Percentiles rank a stretch among this genome's conserved stretches.
These are phyloP conservation scores for Phytophthora palmivora DNA, from an alignment of 352 stramenopile genomes.

Conservation along the genomic window DNA sequence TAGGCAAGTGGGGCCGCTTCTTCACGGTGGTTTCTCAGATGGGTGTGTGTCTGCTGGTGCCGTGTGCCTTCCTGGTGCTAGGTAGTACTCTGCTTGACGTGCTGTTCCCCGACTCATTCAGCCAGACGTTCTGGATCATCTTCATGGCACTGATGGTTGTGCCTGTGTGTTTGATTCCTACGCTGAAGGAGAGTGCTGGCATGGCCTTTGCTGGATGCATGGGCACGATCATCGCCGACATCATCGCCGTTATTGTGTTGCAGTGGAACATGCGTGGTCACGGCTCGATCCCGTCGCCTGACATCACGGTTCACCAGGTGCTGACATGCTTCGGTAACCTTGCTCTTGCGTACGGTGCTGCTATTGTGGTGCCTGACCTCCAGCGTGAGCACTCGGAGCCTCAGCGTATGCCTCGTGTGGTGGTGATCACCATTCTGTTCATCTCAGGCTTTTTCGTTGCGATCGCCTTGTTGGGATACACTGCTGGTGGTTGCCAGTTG, in stretches of 20 bases:
- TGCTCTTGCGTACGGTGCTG: slow-evolving; percentile 57
- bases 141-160: slow-evolving; percentile 57
- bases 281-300: slow-evolving; percentile 40
- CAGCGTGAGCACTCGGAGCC: slow-evolving; percentile 61
- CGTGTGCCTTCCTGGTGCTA: slow-evolving; percentile 58
- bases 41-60: slow-evolving; percentile 47
- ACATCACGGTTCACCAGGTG: slow-evolving; percentile 52
- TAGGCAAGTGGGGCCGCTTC: slow-evolving; percentile 47
- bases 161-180: slow-evolving; percentile 53
- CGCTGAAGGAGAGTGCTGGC: slow-evolving; percentile 54
- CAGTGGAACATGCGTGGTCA: slow-evolving; percentile 58
- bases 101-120: slow-evolving; percentile 57
- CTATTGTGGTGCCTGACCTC: slow-evolving; percentile 61
- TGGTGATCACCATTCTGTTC: slow-evolving; percentile 55
- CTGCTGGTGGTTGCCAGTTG: slow-evolving; percentile 56
- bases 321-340: slow-evolving; percentile 59
- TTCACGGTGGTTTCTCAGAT: slow-evolving; percentile 53
- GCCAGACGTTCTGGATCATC: slow-evolving; percentile 52
- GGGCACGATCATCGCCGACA: slow-evolving; percentile 55
- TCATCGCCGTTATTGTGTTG: slow-evolving; percentile 46
- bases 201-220: slow-evolving; percentile 54
- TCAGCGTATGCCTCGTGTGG: slow-evolving; percentile 57
- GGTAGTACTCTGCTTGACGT: slow-evolving; percentile 47
- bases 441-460: slow-evolving; percentile 58
- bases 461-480: slow-evolving; percentile 49